Percentiles rank a stretch among this genome's conserved stretches.
Evolutionary conservation across 176 grass and related monocot species (phyloP).

Genomic region (Cocos nucifera): DNA sequence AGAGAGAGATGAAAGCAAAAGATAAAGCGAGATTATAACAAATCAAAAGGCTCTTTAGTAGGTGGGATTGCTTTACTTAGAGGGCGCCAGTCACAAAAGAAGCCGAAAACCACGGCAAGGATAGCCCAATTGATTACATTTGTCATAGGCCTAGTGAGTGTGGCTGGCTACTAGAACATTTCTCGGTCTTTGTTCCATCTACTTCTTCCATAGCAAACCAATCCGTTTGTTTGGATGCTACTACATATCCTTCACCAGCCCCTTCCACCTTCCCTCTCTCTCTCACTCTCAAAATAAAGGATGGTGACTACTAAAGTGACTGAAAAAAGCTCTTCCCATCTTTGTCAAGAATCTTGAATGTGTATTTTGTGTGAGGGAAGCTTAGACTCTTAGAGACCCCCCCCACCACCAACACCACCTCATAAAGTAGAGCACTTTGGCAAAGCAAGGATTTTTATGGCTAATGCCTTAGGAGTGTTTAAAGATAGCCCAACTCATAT

Average conservation of each 20-base stretch:
- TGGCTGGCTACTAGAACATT: constrained; percentile 5
- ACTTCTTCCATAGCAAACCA: constrained; percentile 24
- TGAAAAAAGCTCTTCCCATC: constrained; percentile 1
- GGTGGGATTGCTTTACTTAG: constrained; percentile 1
- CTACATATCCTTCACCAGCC: neutral
- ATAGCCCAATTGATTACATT: too few relatives aligned
- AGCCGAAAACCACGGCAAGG: too few relatives aligned
- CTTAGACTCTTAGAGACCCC: constrained; percentile 19
- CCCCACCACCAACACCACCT: neutral
- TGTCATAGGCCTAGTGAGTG: neutral
- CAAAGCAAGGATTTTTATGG: constrained; percentile 32
- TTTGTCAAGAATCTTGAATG: constrained; percentile 10
- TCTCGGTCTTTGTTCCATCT: constrained; percentile 21
- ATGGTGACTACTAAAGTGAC: neutral
- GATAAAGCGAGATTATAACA: neutral
- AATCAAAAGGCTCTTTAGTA: constrained; percentile 27
- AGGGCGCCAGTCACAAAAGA: constrained; percentile 19
- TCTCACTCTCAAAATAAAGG: too few relatives aligned
- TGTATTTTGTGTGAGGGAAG: constrained; percentile 14
- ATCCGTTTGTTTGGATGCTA: constrained; percentile 17
- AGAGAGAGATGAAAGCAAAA: neutral
- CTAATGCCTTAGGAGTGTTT: constrained; percentile 19
- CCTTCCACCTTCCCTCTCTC: neutral
- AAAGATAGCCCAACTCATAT: constrained; percentile 27
- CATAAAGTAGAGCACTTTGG: constrained; percentile 36